Evolutionary conservation across 129 eudicot genomes (phyloP).

Genomic region (Smallanthus sonchifolius): DNA sequence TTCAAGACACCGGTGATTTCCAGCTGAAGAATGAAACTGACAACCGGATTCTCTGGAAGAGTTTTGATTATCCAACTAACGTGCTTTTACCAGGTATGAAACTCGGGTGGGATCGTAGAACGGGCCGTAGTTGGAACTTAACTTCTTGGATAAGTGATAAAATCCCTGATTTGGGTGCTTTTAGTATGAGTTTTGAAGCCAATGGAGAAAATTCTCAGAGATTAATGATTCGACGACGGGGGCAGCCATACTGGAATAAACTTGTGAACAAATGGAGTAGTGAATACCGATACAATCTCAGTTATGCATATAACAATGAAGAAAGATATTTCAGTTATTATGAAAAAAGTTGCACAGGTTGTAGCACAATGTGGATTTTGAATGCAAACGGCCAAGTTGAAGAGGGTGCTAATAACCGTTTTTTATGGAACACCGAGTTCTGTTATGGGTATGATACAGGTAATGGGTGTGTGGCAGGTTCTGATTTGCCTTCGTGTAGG

Average conservation of each 20-base stretch:
- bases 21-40: conserved; percentile 17
- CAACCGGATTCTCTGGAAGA: conserved; percentile 25
- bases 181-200: conserved; percentile 28
- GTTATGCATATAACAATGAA: too few relatives aligned
- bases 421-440: too few relatives aligned
- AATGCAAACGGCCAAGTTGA: too few relatives aligned
- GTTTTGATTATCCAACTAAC: conserved; percentile 34
- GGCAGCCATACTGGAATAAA: conserved; percentile 21
- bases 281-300: too few relatives aligned
- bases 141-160: conserved; percentile 27
- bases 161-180: conserved; percentile 23
- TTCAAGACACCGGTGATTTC: conserved; percentile 39
- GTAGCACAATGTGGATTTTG: too few relatives aligned
- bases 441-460: too few relatives aligned
- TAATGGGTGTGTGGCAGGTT: conserved; percentile 20
- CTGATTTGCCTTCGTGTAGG: conserved; percentile 21
- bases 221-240: conserved; percentile 16
- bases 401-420: too few relatives aligned
- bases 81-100: conserved; percentile 36
- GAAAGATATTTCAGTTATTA: too few relatives aligned
- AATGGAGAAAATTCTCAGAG: not conserved
- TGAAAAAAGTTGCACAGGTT: too few relatives aligned
- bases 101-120: conserved; percentile 20
- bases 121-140: conserved; percentile 15
- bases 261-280: too few relatives aligned